Evolutionary conservation across 2,329 filamentous ascomycete genomes (phyloP).

Genomic region (Massarina eburnea): DNA sequence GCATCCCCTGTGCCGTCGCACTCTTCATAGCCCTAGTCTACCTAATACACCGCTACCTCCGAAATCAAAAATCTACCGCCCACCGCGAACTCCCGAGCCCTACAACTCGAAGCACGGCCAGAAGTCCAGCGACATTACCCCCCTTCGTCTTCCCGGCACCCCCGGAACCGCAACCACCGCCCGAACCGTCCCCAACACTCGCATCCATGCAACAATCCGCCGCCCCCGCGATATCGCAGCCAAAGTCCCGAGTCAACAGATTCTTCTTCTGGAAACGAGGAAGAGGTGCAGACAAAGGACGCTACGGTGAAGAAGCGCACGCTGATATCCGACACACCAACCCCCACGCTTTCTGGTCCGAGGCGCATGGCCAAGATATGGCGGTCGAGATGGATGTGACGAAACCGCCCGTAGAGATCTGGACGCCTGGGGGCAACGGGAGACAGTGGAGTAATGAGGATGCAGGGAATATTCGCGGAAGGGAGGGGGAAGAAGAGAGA

Average conservation of each 20-base stretch:
- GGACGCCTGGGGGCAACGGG: not conserved
- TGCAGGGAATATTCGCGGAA: not conserved
- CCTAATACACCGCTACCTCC: not conserved
- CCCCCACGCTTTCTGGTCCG: conserved; percentile 3
- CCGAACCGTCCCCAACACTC: not conserved
- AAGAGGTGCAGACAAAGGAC: not conserved
- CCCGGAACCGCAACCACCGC: not conserved
- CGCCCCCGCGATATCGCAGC: not conserved
- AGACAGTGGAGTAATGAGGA: not conserved
- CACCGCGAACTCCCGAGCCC: not conserved
- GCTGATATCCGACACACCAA: not conserved
- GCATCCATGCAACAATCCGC: not conserved
- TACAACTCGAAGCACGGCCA: not conserved
- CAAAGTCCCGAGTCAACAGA: not conserved
- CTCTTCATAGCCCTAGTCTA: not conserved
- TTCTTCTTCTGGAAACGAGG: not conserved
- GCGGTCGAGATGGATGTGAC: conserved; percentile 1
- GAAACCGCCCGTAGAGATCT: conserved; percentile 1
- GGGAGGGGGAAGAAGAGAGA: not conserved
- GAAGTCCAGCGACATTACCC: too few species aligned
- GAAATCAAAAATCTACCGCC: not conserved
- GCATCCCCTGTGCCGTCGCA: not conserved
- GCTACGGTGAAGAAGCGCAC: not conserved
- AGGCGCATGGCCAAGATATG: conserved; percentile 4
- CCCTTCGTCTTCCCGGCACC: too few species aligned